phyloP scores from a whole-genome alignment of 1,284 basidiomycete species.

The Fomitopsis palustris region DNA sequence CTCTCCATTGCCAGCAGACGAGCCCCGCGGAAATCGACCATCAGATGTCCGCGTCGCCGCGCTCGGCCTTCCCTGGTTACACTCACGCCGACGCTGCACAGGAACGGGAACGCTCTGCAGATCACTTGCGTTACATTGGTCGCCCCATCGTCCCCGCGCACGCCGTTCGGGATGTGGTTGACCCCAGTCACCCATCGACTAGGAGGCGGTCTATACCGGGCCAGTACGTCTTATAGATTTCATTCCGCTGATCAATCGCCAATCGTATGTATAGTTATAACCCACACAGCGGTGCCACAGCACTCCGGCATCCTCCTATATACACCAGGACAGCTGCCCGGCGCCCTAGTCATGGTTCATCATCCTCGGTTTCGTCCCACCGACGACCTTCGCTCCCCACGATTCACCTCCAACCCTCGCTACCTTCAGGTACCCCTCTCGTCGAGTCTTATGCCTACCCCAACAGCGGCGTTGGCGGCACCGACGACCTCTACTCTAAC shows the following conservation, averaged over 20 bases:
- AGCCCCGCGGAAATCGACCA: conserved; percentile 19
- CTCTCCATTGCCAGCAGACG: conserved; percentile 26
- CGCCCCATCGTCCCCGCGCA: conserved; percentile 23
- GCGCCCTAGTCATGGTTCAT: conserved; percentile 23
- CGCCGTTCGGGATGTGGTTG: conserved; percentile 18
- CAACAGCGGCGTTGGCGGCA: conserved; percentile 13
- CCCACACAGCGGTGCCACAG: conserved; percentile 16
- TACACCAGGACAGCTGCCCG: conserved; percentile 18
- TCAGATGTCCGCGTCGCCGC: conserved; percentile 24
- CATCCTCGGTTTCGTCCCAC: conserved; percentile 17
- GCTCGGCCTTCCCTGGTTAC: conserved; percentile 24
- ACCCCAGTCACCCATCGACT: conserved; percentile 14
- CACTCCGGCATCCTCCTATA: conserved; percentile 20
- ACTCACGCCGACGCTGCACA: conserved; percentile 21
- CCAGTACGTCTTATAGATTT: conserved; percentile 23
- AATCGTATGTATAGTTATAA: conserved; percentile 9
- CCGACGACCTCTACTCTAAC: conserved; percentile 36
- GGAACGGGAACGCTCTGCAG: conserved; percentile 18
- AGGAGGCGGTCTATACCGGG: conserved; percentile 27
- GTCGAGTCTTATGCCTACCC: conserved; percentile 9
- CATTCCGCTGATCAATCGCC: neutral
- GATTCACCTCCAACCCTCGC: conserved; percentile 20
- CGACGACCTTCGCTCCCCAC: conserved; percentile 26
- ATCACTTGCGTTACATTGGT: conserved; percentile 23
- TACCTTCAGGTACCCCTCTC: conserved; percentile 6